These are phyloP conservation scores for Lasiodiplodia gonubiensis DNA, from an alignment of 2,329 filamentous ascomycete species.

Conservation along the genomic window DNA sequence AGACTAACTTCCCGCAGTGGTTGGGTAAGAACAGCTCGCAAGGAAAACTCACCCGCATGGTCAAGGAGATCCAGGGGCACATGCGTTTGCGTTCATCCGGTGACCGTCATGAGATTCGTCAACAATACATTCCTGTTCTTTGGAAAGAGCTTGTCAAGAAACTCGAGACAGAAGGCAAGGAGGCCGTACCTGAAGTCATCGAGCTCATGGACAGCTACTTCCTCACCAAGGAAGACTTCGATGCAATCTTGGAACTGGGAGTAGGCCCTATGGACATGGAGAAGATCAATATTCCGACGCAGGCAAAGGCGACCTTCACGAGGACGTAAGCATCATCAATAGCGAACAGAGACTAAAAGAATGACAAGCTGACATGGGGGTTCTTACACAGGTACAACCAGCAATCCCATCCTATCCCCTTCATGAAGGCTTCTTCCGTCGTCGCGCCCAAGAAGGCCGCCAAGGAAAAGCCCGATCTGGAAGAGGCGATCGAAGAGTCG, in stretches of 20 bases:
- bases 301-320: slow-evolving; percentile 89
- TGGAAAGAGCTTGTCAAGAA: slow-evolving; percentile 81
- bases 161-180: slow-evolving; percentile 79
- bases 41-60: slow-evolving; percentile 72
- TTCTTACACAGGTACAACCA: slow-evolving; percentile 72
- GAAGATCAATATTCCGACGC: slow-evolving; percentile 76
- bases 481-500: slow-evolving; percentile 93
- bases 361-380: slow-evolving; percentile 30
- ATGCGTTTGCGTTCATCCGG: slow-evolving; percentile 92
- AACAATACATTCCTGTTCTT: slow-evolving; percentile 88
- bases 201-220: slow-evolving; percentile 97
- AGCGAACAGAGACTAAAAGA: not conserved
- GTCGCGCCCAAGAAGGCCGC: slow-evolving; percentile 72
- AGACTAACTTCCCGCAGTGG: slow-evolving; percentile 85
- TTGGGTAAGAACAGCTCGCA: slow-evolving; percentile 91
- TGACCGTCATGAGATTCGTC: slow-evolving; percentile 90
- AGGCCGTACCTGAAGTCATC: slow-evolving; percentile 81
- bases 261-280: slow-evolving; percentile 83
- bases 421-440: slow-evolving; percentile 89
- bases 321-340: slow-evolving; percentile 68
- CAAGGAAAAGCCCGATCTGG: slow-evolving; percentile 85
- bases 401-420: slow-evolving; percentile 86
- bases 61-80: slow-evolving; percentile 95
- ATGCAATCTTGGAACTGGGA: slow-evolving; percentile 88
- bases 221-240: slow-evolving; percentile 92